Percentiles rank a stretch among this genome's conserved stretches.
Conservation (phyloP, 1,284 basidiomycete species). For the Termitomyces sp. region DNA sequence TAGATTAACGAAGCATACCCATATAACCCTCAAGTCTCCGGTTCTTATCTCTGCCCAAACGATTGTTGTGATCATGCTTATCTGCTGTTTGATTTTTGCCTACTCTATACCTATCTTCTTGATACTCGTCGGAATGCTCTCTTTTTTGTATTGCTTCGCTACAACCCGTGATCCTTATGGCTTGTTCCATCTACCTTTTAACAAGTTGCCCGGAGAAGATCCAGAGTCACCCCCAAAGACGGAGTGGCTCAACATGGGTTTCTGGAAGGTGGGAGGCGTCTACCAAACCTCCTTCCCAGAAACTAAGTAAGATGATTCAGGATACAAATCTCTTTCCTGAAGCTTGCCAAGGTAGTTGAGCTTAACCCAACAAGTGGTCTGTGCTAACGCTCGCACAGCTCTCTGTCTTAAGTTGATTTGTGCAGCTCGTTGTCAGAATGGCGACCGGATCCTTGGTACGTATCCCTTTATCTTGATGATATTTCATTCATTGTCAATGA, state of each 20-base stretch:
- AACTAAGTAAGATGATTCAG: constrained; percentile 24
- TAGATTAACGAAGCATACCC: constrained; percentile 1
- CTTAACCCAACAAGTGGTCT: background rate
- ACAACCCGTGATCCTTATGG: constrained; percentile 44
- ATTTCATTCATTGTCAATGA: background rate
- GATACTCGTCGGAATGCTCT: constrained; percentile 1
- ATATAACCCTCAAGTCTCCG: background rate
- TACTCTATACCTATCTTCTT: background rate
- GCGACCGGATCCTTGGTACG: constrained; percentile 42
- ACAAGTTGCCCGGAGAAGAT: constrained; percentile 33
- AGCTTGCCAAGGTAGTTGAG: constrained; percentile 52
- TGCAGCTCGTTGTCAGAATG: constrained; percentile 37
- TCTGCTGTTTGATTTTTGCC: background rate
- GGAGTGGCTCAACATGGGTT: constrained; percentile 69
- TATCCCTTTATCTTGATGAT: background rate
- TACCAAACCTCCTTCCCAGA: background rate
- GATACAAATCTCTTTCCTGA: constrained; percentile 48
- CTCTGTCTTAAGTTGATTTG: constrained; percentile 50
- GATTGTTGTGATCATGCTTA: background rate
- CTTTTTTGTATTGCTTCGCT: constrained; percentile 1
- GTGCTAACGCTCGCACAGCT: constrained; percentile 29
- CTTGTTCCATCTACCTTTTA: constrained; percentile 48
- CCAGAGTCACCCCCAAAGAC: constrained; percentile 36
- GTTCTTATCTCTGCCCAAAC: background rate
- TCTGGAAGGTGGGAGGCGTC: constrained; percentile 46